Conservation (phyloP, 805 yeast species). For the Yarrowia osloensis region DNA sequence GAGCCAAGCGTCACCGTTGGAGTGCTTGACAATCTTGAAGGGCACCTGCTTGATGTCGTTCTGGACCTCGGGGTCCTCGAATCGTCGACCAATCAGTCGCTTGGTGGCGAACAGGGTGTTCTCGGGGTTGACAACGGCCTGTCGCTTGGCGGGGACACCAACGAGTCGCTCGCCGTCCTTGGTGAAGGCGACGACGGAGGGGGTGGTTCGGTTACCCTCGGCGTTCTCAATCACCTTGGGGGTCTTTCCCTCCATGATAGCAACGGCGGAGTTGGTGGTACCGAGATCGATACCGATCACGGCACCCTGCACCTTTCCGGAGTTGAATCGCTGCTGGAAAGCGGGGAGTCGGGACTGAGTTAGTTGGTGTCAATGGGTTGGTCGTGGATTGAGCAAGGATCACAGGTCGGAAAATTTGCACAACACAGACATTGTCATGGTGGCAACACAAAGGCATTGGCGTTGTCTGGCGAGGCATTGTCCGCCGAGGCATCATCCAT, state of each 20-base stretch:
- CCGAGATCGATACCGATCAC: conserved; percentile 87
- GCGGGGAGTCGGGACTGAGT: conserved; percentile 30
- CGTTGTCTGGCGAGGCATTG: no score
- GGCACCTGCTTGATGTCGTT: conserved; percentile 86
- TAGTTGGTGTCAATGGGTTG: no score
- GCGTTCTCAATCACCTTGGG: conserved; percentile 79
- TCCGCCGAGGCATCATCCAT: no score
- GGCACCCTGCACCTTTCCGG: conserved; percentile 55
- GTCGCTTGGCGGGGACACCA: conserved; percentile 95
- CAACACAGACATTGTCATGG: no score
- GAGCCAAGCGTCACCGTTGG: conserved; percentile 95
- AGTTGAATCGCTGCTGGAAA: conserved; percentile 42
- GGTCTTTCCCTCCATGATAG: conserved; percentile 73
- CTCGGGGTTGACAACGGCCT: conserved; percentile 91
- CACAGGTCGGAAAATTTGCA: no score
- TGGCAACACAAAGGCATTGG: no score
- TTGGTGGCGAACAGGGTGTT: conserved; percentile 94
- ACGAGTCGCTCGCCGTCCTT: conserved; percentile 88
- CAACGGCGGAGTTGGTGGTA: conserved; percentile 89
- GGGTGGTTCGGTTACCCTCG: conserved; percentile 81
- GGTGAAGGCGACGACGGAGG: conserved; percentile 93
- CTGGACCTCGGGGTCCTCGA: conserved; percentile 85
- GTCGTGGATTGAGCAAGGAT: no score
- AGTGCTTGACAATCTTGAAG: conserved; percentile 84
- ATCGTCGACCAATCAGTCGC: conserved; percentile 92